Evolutionary conservation across 352 stramenopile species (phyloP), one percentile per base, ranked within the genome.

Genomic region (Phytophthora macrochlamydospora): DNA sequence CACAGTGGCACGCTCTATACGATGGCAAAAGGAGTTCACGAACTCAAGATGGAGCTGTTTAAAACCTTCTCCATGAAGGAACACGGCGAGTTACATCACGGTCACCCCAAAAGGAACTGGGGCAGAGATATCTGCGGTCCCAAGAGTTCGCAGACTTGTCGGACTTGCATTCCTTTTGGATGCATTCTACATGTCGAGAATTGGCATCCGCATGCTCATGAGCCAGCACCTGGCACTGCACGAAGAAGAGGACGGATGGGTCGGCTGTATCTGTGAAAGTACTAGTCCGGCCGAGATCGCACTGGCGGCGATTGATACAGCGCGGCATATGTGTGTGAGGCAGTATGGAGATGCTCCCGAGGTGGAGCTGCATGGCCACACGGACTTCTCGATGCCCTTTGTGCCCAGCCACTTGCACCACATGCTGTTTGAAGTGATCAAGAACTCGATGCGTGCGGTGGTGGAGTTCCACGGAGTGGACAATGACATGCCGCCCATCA

Each of bases 191-290:
- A 98, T 99, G 81, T 98, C 90, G 24, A 85, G 98, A 35, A 99
- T 99, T 65, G 98, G 98, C 44, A 99, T 99, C 68, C 97, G 98
- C 5, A 99, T 99, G 69, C 88, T 99, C 62, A 99, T 99, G 84
- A 98, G 97, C 35, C 98, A 99, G 77, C 99, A 99, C 78, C 85
- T 99, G 61, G 97, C 97, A 11, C 81, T 99, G 11, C 92, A 98
- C 62, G 82, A 98, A 58, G 76, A 94, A 60, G 89, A 97, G 65
- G 67, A 87, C 46, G 89, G 89, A 7, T 97, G 89, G 88, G 87
- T 95, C 18, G 84, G 85, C 45, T 98, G 98, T 64, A 98, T 99
- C 71, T 99, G 95, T 78, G 94, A 96, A 67, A 95, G 90, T 43
- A 99, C 97, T 18, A 98, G 91, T 12, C 98, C 98, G 0, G 98